Percentiles rank a stretch among this genome's conserved stretches.
Conservation (phyloP, 1,139 yeast genomes). For the Eremothecium cymbalariae region DNA sequence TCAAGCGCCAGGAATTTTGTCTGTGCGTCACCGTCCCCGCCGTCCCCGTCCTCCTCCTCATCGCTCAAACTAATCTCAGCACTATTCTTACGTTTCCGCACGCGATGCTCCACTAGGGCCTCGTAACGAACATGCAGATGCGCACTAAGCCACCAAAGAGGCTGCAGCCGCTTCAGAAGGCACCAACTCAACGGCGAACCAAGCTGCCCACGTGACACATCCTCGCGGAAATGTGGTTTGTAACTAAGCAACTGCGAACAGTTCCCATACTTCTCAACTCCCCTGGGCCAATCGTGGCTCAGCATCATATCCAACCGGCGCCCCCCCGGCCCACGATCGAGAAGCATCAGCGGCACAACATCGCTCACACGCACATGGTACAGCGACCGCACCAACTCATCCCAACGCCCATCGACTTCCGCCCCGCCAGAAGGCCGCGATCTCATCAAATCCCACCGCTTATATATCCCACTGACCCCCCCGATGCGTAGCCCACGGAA, state of each 20-base stretch:
- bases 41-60: slow-evolving; percentile 30
- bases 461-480: slow-evolving; percentile 82
- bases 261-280: slow-evolving; percentile 63
- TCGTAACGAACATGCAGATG: slow-evolving; percentile 74
- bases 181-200: slow-evolving; percentile 72
- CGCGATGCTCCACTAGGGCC: slow-evolving; percentile 42
- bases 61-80: slow-evolving; percentile 40
- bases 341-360: slow-evolving; percentile 45
- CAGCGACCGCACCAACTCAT: slow-evolving; percentile 46
- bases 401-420: slow-evolving; percentile 36
- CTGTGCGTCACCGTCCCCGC: slow-evolving; percentile 3
- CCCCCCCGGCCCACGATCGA: slow-evolving; percentile 20
- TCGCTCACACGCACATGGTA: slow-evolving; percentile 68
- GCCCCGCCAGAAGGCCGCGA: slow-evolving; percentile 21
- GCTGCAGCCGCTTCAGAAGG: slow-evolving; percentile 48
- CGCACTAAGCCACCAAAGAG: slow-evolving; percentile 77
- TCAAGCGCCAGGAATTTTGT: slow-evolving; percentile 76
- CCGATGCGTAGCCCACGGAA: slow-evolving; percentile 66
- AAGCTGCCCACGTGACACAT: slow-evolving; percentile 49
- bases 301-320: slow-evolving; percentile 38
- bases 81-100: slow-evolving; percentile 17
- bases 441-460: slow-evolving; percentile 36
- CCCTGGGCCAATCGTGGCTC: slow-evolving; percentile 94
- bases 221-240: slow-evolving; percentile 64
- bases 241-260: slow-evolving; percentile 37